Base-by-base conservation (phyloP, 495 filamentous ascomycete species). In the Staphylotrichum longicolle region DNA sequence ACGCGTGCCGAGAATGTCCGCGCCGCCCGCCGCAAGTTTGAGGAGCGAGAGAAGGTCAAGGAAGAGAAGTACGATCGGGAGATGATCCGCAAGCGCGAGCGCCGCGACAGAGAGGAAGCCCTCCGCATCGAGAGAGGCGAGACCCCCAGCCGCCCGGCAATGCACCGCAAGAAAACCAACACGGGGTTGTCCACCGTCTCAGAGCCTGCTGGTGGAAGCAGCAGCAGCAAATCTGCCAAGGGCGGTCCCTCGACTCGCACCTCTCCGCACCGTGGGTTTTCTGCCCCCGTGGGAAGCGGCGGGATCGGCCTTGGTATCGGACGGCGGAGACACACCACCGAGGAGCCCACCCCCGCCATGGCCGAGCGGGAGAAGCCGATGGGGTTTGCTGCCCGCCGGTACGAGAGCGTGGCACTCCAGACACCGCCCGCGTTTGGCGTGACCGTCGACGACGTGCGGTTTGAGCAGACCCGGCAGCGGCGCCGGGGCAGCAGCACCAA, bases 51-150 rank as follows among this genome's bases (percentile, higher is more conserved):
- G 66, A 71, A 73, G 6, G 78, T 72, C 58, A 83, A 84, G 73
- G 77, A 82, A 48, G 82, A 84, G 62, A 82, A 81, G 65, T 78
- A 78, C 53, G 82, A 77, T 44, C 80, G 78, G n/a, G 80, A 82
- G 58, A 75, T 82, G 74, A 78, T 83, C 64, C 73, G 72, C 64
- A 79, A 77, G 58, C 76, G 78, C 9, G 78, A 81, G 64, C 75
- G 77, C 35, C 73, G 73, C 33, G 75, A 80, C 54, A 77, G 69
- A 63, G 78, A 79, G 72, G 73, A 76, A 45, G 78, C 78, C 20
- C 69, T 60, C 32, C 73, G 77, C 47, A 67, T 75, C 46, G 77
- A 80, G 63, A 76, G 68, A 62, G 72, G 75, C 51, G 71, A 70
- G 42, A 47, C 61, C 4, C 62, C 58, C 8, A n/a, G 14, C 12